Percentiles rank a stretch among this genome's conserved stretches.
phyloP scores from a whole-genome alignment of 2,329 filamentous ascomycete species.

The Fusarium euwallaceae region DNA sequence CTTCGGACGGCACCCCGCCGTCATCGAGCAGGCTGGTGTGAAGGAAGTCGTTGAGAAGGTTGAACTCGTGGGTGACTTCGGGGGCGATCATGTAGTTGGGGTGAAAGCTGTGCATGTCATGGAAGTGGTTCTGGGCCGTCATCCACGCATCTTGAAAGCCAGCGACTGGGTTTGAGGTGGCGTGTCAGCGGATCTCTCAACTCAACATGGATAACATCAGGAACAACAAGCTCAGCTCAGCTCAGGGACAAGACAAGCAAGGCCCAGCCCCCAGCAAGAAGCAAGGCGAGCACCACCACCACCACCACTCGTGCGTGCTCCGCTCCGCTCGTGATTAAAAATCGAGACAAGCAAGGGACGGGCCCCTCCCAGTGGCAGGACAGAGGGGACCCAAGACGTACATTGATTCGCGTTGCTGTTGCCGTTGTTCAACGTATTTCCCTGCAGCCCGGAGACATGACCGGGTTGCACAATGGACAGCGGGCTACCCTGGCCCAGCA shows the following conservation, averaged over 20 bases:
- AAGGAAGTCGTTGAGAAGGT: conserved; percentile 95
- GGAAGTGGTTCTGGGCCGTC: conserved; percentile 77
- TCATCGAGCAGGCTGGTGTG: conserved; percentile 93
- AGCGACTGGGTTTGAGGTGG: conserved; percentile 66
- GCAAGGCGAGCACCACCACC: conserved; percentile 35
- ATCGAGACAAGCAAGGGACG: conserved; percentile 37
- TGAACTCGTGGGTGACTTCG: conserved; percentile 97
- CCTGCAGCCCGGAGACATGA: conserved; percentile 75
- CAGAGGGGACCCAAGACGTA: conserved; percentile 64
- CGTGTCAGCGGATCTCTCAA: conserved; percentile 44
- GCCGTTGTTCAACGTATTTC: conserved; percentile 65
- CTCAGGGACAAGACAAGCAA: conserved; percentile 18
- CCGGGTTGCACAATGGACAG: conserved; percentile 80
- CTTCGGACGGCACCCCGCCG: conserved; percentile 77
- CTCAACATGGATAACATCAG: conserved; percentile 27
- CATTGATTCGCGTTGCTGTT: conserved; percentile 78
- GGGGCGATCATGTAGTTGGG: conserved; percentile 93
- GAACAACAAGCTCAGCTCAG: conserved; percentile 19
- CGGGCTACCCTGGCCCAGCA: conserved; percentile 64
- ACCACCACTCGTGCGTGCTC: conserved; percentile 22
- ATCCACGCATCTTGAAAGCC: conserved; percentile 88
- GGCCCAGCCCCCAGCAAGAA: conserved; percentile 31
- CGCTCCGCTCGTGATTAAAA: conserved; percentile 41
- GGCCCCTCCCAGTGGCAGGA: conserved; percentile 35
- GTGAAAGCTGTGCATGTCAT: conserved; percentile 95